Conservation (phyloP, 1,284 basidiomycete genomes). For the Wallemia hederae region DNA sequence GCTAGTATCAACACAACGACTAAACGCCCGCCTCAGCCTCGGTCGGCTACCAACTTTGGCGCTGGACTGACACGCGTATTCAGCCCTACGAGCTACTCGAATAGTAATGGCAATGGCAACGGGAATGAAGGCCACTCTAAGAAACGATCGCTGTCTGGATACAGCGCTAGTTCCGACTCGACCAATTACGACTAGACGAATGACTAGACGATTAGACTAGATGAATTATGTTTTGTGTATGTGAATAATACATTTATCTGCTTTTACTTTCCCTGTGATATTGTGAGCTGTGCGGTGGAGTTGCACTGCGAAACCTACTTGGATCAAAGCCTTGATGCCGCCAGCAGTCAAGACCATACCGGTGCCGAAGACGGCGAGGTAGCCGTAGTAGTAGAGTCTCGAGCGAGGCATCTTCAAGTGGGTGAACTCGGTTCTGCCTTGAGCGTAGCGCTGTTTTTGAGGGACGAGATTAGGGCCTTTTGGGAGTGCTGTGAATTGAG, state of each 20-base stretch:
- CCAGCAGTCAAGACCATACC: background rate
- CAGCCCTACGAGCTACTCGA: background rate
- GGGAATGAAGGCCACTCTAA: background rate
- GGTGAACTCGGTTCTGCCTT: background rate
- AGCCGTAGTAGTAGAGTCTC: background rate
- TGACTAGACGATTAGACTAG: too few species aligned
- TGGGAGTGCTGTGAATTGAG: background rate
- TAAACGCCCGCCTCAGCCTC: background rate
- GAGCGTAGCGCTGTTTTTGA: background rate
- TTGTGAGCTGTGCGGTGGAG: background rate
- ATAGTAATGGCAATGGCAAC: background rate
- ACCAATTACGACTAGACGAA: background rate
- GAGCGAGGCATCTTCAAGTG: background rate
- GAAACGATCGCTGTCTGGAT: background rate
- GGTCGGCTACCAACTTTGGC: background rate
- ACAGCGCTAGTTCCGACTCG: background rate
- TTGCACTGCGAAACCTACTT: background rate
- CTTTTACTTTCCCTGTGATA: background rate
- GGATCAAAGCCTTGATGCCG: background rate
- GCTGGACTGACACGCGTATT: background rate
- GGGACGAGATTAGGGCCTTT: background rate
- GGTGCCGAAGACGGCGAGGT: background rate
- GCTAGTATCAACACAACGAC: too few species aligned
- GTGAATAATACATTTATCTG: too few species aligned
- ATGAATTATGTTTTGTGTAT: too few species aligned